phyloP scores from a whole-genome alignment of 306 rosid genomes.

The Medicago arabica region DNA sequence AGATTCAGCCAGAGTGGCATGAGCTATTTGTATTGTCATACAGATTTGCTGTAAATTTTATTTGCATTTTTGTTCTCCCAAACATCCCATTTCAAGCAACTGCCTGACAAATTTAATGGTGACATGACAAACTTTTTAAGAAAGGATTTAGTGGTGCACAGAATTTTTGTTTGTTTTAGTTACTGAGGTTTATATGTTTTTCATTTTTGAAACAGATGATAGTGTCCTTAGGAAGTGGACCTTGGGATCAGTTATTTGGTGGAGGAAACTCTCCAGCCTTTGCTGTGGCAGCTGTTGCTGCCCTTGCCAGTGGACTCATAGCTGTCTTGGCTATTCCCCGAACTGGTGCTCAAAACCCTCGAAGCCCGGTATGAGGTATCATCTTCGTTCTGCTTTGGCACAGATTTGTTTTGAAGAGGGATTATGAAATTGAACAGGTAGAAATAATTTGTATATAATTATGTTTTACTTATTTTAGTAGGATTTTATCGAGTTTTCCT shows the following conservation, averaged over 20 bases:
- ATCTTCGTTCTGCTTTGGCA: slow-evolving; percentile 47
- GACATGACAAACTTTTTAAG: slow-evolving; percentile 6
- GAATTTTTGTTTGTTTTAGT: slow-evolving; percentile 24
- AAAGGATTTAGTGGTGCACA: slow-evolving; percentile 5
- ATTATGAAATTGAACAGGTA: slow-evolving; percentile 46
- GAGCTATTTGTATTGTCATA: slow-evolving; percentile 24
- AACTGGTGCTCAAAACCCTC: slow-evolving; percentile 68
- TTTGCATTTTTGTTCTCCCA: slow-evolving; percentile 32
- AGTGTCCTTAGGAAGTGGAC: slow-evolving; percentile 96
- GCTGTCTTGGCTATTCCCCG: slow-evolving; percentile 85
- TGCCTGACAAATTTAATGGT: slow-evolving; percentile 25
- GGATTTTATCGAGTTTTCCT: slow-evolving; percentile 39
- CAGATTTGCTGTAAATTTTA: slow-evolving; percentile 29
- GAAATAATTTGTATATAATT: slow-evolving; percentile 53
- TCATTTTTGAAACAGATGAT: slow-evolving; percentile 70
- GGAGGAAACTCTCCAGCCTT: slow-evolving; percentile 98
- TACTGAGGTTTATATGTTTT: slow-evolving; percentile 38
- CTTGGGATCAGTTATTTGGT: slow-evolving; percentile 99
- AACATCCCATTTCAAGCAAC: slow-evolving; percentile 28
- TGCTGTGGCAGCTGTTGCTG: slow-evolving; percentile 85
- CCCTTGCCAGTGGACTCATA: slow-evolving; percentile 82
- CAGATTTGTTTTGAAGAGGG: slow-evolving; percentile 37
- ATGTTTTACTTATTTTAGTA: slow-evolving; percentile 33
- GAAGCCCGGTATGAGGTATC: slow-evolving; percentile 75
- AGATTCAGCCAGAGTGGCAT: slow-evolving; percentile 20